Conservation (phyloP, 108 stramenopile genomes). For the Fragilaria crotonensis region DNA sequence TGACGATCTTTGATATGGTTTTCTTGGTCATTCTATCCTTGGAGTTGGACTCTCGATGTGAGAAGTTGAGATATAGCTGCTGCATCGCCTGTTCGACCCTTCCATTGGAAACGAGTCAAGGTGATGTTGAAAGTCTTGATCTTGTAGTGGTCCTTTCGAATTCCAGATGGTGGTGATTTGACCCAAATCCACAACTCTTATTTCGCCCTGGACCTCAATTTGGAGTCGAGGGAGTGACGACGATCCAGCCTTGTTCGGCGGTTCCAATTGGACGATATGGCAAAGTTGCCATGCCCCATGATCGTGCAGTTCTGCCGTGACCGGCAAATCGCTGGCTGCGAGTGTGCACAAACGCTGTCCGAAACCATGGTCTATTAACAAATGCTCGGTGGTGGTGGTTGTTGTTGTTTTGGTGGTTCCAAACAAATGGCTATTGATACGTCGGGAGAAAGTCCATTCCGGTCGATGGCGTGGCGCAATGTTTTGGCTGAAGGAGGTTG, state of each 20-base stretch:
- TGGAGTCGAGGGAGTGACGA: constrained; percentile 1
- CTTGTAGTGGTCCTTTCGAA: constrained; percentile 3
- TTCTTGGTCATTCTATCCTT: constrained; percentile 34
- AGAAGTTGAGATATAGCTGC: constrained; percentile 30
- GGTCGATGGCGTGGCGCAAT: too few relatives aligned
- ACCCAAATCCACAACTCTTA: constrained; percentile 28
- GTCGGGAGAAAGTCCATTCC: too few relatives aligned
- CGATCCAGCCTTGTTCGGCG: neutral
- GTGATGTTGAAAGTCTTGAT: constrained; percentile 1
- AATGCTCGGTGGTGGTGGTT: too few relatives aligned
- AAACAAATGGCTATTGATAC: too few relatives aligned
- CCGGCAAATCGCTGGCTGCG: constrained; percentile 1
- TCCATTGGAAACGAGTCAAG: constrained; percentile 15
- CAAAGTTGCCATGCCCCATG: constrained; percentile 28
- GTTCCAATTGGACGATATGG: constrained; percentile 15
- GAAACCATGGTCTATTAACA: constrained; percentile 4
- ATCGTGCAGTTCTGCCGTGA: constrained; percentile 28
- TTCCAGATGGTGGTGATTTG: constrained; percentile 70
- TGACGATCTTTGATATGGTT: constrained; percentile 27
- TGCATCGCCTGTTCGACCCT: constrained; percentile 45
- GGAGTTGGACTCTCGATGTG: constrained; percentile 1
- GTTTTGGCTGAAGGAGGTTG: too few relatives aligned
- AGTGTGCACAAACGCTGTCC: constrained; percentile 4
- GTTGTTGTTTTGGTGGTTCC: too few relatives aligned
- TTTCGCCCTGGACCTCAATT: neutral